A percentile compares a stretch with the other conserved stretches of the same genome.
phyloP scores from a whole-genome alignment of 345 rosid species.

The Durio zibethinus region DNA sequence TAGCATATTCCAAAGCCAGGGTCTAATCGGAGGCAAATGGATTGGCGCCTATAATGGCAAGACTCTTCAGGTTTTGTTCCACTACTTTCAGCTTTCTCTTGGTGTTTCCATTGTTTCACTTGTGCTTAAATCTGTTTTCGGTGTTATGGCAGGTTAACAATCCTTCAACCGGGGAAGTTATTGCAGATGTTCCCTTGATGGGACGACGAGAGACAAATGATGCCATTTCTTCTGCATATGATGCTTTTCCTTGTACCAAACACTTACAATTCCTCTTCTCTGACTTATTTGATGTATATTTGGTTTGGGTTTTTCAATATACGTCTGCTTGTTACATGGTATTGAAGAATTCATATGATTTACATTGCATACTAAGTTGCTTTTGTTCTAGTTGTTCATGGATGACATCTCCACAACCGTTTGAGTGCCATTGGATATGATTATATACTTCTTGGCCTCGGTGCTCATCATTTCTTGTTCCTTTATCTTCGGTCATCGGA shows the following conservation, averaged over 20 bases:
- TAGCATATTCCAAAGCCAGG: slow-evolving; percentile 62
- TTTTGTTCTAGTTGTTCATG: not conserved
- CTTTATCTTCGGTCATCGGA: not conserved
- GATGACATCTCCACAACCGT: not conserved
- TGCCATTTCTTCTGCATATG: slow-evolving; percentile 80
- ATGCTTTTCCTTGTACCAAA: slow-evolving; percentile 65
- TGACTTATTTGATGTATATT: not conserved
- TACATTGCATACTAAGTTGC: not conserved
- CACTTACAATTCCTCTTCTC: slow-evolving; percentile 8
- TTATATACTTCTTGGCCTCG: not conserved
- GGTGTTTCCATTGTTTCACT: not conserved
- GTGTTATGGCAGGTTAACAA: slow-evolving; percentile 61
- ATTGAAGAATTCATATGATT: not conserved
- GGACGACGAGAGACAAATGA: slow-evolving; percentile 76
- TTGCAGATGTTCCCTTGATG: slow-evolving; percentile 80
- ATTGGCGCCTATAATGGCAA: slow-evolving; percentile 64
- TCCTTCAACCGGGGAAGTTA: slow-evolving; percentile 81
- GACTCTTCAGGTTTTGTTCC: slow-evolving; percentile 54
- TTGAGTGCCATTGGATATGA: not conserved
- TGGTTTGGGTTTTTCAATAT: not conserved
- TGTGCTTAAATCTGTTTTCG: not conserved
- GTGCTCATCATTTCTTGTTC: not conserved
- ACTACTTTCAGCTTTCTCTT: not conserved
- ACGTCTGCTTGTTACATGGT: not conserved
- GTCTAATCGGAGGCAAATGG: slow-evolving; percentile 91